Percentiles rank a stretch among this genome's conserved stretches.
Evolutionary conservation across 345 rosid species (phyloP).

Genomic region (Hibiscus mutabilis): DNA sequence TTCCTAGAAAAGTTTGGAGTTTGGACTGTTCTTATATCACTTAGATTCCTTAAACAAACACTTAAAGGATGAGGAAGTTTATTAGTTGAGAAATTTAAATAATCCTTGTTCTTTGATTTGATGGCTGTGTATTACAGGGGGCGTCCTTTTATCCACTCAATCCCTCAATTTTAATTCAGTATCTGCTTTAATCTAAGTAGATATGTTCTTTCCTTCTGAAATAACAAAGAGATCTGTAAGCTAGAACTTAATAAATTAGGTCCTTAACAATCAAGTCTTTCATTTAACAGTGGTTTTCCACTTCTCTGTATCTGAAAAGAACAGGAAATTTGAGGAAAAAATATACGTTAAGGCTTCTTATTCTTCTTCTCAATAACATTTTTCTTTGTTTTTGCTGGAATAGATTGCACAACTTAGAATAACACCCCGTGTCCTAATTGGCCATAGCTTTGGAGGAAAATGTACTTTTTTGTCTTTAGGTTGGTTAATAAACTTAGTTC

Average conservation of each 20-base stretch:
- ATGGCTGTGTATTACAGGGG: background rate
- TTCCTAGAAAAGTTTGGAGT: background rate
- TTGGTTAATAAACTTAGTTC: background rate
- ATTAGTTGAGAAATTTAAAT: background rate
- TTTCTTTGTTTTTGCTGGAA: conserved; percentile 13
- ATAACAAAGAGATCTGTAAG: background rate
- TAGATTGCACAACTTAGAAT: conserved; percentile 73
- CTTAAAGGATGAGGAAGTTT: background rate
- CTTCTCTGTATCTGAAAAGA: background rate
- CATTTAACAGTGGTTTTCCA: background rate
- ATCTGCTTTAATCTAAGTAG: background rate
- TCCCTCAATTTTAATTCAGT: background rate
- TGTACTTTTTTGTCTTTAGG: conserved; percentile 32
- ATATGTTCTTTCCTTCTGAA: background rate
- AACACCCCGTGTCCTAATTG: conserved; percentile 84
- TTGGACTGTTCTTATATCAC: background rate
- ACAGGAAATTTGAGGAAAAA: background rate
- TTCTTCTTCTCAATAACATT: background rate
- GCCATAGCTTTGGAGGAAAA: conserved; percentile 99
- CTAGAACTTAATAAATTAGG: background rate
- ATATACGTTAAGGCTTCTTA: background rate
- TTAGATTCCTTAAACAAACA: background rate
- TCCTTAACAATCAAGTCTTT: background rate
- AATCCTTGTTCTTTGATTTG: background rate
- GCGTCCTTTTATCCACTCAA: background rate